Conservation (phyloP, 208 protist species). For the Acanthamoeba triangularis region DNA sequence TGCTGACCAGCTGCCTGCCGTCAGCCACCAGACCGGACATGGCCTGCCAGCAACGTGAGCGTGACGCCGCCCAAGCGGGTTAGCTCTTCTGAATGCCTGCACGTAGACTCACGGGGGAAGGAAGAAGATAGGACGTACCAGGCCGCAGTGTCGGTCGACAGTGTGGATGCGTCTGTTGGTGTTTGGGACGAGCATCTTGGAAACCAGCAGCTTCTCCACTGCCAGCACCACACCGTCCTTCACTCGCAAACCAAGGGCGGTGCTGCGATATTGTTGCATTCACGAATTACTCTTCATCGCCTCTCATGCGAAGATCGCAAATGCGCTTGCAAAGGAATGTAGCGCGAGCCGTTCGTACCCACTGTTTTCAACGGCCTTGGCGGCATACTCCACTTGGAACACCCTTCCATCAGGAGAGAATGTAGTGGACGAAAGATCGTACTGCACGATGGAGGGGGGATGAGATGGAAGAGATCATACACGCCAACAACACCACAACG, state of each 20-base stretch:
- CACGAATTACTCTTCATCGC: not conserved
- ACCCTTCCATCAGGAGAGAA: constrained; percentile 99
- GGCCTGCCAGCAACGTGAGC: constrained; percentile 83
- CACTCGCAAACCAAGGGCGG: constrained; percentile 97
- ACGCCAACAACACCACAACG: not conserved
- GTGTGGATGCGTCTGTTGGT: constrained; percentile 97
- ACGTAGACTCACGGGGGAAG: not conserved
- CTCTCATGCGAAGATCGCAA: not conserved
- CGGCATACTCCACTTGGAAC: constrained; percentile 99
- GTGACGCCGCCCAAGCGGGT: not conserved
- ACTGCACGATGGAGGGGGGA: constrained; percentile 87
- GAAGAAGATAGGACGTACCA: constrained; percentile 82
- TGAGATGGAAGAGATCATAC: not conserved
- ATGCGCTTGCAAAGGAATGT: not conserved
- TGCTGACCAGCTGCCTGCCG: constrained; percentile 96
- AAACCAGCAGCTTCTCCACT: constrained; percentile 98
- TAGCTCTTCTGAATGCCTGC: no score
- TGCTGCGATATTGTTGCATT: constrained; percentile 86
- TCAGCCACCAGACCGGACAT: constrained; percentile 98
- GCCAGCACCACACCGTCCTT: constrained; percentile 99
- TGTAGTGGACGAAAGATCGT: constrained; percentile 98
- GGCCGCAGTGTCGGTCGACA: constrained; percentile 96
- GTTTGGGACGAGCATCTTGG: constrained; percentile 97
- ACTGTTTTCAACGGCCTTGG: constrained; percentile 99
- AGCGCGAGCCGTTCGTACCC: constrained; percentile 85